Percentiles rank a stretch among this genome's conserved stretches.
Evolutionary conservation across 2,329 filamentous ascomycete genomes (phyloP).

Genomic region (Exophiala oligosperma): DNA sequence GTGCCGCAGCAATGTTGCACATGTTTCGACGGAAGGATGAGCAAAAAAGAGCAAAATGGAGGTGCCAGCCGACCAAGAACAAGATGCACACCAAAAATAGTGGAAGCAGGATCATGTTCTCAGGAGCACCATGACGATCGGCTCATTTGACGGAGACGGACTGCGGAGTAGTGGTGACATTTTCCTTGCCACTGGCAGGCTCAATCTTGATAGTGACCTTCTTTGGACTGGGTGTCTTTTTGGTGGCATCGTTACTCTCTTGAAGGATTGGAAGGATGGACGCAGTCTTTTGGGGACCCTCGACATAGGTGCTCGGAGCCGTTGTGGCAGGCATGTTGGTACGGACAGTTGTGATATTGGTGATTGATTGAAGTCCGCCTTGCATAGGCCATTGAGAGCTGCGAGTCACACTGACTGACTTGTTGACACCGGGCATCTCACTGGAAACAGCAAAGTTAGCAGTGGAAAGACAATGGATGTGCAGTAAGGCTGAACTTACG

Average conservation of each 20-base stretch:
- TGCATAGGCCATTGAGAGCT: slow-evolving; percentile 39
- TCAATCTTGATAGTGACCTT: slow-evolving; percentile 40
- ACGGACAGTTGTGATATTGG: slow-evolving; percentile 38
- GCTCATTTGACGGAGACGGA: slow-evolving; percentile 33
- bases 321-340: slow-evolving; percentile 28
- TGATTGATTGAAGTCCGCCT: slow-evolving; percentile 38
- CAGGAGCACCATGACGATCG: slow-evolving; percentile 5
- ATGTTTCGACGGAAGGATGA: slow-evolving; percentile 22
- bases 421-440: slow-evolving; percentile 43
- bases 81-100: slow-evolving; percentile 20
- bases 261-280: slow-evolving; percentile 32
- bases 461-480: neutral
- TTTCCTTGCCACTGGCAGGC: slow-evolving; percentile 41
- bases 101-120: slow-evolving; percentile 15
- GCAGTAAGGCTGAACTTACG: slow-evolving; percentile 38
- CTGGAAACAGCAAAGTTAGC: slow-evolving; percentile 33
- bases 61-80: slow-evolving; percentile 21
- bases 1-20: slow-evolving; percentile 14
- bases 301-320: slow-evolving; percentile 29
- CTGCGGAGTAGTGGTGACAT: slow-evolving; percentile 34
- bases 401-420: slow-evolving; percentile 36
- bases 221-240: slow-evolving; percentile 41
- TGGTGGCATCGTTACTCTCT: slow-evolving; percentile 29
- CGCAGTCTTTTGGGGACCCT: slow-evolving; percentile 39
- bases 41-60: slow-evolving; percentile 21